Evolutionary conservation across 306 rosid species (phyloP).

Genomic region (Clitoria ternatea): DNA sequence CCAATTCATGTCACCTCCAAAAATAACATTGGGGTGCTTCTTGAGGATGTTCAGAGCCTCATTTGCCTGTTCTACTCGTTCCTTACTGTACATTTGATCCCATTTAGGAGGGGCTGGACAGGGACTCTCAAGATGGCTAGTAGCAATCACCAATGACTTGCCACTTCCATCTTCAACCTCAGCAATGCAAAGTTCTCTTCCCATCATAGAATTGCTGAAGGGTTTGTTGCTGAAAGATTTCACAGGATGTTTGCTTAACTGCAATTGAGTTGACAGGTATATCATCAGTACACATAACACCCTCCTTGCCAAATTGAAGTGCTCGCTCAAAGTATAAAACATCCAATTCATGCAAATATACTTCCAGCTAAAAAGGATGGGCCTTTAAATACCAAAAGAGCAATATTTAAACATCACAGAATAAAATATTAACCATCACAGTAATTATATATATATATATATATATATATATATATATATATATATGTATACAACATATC

Average conservation of each 20-base stretch:
- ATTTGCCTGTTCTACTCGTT: conserved; percentile 75
- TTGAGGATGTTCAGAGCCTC: conserved; percentile 62
- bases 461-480: no score
- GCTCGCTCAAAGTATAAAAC: neutral
- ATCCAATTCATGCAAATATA: neutral
- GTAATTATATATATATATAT: neutral
- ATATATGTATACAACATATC: neutral
- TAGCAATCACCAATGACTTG: conserved; percentile 62
- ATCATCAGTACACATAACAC: neutral
- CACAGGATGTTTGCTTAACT: conserved; percentile 79
- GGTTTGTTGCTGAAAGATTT: conserved; percentile 61
- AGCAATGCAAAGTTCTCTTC: conserved; percentile 79
- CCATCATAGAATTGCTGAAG: conserved; percentile 72
- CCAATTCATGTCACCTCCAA: conserved; percentile 99
- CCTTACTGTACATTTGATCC: conserved; percentile 96
- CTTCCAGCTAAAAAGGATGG: neutral
- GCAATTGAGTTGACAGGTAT: conserved; percentile 13
- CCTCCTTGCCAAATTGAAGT: neutral
- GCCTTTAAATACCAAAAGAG: neutral
- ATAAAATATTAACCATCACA: neutral
- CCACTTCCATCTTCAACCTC: conserved; percentile 58
- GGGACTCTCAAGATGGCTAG: conserved; percentile 98
- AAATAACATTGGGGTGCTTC: conserved; percentile 62
- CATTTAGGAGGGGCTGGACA: conserved; percentile 80
- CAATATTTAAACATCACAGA: neutral